phyloP scores from a whole-genome alignment of 2,329 filamentous ascomycete species.

The Myriosclerotinia curreyana region DNA sequence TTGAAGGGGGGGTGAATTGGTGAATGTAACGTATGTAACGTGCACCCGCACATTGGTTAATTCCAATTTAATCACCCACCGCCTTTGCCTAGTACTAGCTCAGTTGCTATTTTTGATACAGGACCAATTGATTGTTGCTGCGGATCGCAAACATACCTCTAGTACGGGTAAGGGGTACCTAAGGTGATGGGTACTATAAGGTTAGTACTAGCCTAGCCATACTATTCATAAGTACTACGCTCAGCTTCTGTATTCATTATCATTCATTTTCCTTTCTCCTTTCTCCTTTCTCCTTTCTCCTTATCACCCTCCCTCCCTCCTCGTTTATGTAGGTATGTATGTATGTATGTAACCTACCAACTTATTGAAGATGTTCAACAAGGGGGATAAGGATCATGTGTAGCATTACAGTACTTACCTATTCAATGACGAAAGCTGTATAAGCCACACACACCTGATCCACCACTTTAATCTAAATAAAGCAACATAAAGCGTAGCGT shows the following conservation, averaged over 20 bases:
- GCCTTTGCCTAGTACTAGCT: conserved; percentile 9
- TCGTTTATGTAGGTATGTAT: conserved; percentile 14
- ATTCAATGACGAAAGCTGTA: not conserved
- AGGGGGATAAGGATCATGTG: not conserved
- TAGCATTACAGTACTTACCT: too few relatives aligned
- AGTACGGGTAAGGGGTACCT: too few relatives aligned
- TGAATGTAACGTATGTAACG: conserved; percentile 8
- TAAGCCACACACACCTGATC: conserved; percentile 16
- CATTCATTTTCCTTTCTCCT: not conserved
- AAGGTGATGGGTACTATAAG: too few relatives aligned
- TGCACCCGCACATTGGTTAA: too few relatives aligned
- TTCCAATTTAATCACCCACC: conserved; percentile 8
- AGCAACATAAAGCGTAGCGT: conserved; percentile 11
- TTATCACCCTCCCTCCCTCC: not conserved
- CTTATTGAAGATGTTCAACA: conserved; percentile 10
- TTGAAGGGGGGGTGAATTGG: too few relatives aligned
- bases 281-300: not conserved
- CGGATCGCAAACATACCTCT: conserved; percentile 4
- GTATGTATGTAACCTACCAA: too few relatives aligned
- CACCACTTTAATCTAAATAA: conserved; percentile 16
- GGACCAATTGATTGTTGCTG: not conserved
- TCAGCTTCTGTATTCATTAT: too few relatives aligned
- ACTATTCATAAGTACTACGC: too few relatives aligned
- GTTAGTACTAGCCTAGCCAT: too few relatives aligned
- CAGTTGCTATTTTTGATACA: not conserved